Evolutionary conservation across 371 early-diverging fungal genomes (phyloP).

Genomic region (Parasitella parasitica): DNA sequence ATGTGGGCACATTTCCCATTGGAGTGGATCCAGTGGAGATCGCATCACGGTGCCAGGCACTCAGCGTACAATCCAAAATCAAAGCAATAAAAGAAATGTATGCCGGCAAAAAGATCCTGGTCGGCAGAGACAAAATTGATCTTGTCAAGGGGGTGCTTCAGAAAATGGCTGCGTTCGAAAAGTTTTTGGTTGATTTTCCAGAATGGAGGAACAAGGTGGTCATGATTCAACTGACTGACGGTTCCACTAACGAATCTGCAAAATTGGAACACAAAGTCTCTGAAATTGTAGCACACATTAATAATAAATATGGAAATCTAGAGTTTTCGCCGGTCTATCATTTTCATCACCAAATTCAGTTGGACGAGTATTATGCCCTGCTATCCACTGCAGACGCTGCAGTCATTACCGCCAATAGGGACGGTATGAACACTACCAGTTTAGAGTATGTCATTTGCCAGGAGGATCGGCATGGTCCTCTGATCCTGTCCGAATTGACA

Average conservation of each 20-base stretch:
- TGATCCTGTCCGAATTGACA: slow-evolving; percentile 97
- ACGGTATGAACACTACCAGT: slow-evolving; percentile 99
- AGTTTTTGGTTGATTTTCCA: slow-evolving; percentile 86
- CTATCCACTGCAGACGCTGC: slow-evolving; percentile 93
- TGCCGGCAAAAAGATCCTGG: slow-evolving; percentile 91
- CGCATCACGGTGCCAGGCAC: slow-evolving; percentile 34
- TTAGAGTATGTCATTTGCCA: slow-evolving; percentile 98
- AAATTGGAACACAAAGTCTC: slow-evolving; percentile 84
- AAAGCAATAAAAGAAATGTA: slow-evolving; percentile 82
- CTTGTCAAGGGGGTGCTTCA: slow-evolving; percentile 98
- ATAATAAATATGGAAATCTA: slow-evolving; percentile 92
- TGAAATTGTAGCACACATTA: slow-evolving; percentile 90
- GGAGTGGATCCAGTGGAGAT: slow-evolving; percentile 86
- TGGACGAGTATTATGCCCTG: slow-evolving; percentile 94
- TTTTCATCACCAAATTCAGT: slow-evolving; percentile 92
- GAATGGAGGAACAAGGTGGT: slow-evolving; percentile 88
- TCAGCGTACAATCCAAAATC: slow-evolving; percentile 68
- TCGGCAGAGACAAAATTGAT: slow-evolving; percentile 98
- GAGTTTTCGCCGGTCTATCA: slow-evolving; percentile 95
- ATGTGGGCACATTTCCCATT: slow-evolving; percentile 93
- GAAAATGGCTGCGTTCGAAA: slow-evolving; percentile 93
- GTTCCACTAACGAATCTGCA: slow-evolving; percentile 47
- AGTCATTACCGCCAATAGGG: slow-evolving; percentile 93
- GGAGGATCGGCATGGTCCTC: slow-evolving; percentile 84
- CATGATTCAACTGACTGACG: slow-evolving; percentile 80